phyloP scores from a whole-genome alignment of 768 basidiomycete genomes.

The Trichaptum fuscoviolaceum region DNA sequence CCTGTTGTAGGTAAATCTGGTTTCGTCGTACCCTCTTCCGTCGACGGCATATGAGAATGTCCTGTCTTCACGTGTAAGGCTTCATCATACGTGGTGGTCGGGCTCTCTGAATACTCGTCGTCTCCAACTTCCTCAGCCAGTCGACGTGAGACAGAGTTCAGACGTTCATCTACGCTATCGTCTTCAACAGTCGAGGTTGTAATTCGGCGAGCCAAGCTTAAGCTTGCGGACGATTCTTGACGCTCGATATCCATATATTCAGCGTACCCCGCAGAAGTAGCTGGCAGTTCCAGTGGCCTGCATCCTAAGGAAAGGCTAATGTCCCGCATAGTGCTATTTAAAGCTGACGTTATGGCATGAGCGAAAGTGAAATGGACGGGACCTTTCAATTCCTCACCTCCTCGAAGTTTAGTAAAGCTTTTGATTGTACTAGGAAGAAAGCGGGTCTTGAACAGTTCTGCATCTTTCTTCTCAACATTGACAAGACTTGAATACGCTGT shows the following conservation, averaged over 20 bases:
- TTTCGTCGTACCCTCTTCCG: background rate
- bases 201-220: background rate
- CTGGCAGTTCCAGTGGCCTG: constrained; percentile 8
- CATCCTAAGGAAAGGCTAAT: constrained; percentile 14
- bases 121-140: constrained; percentile 2
- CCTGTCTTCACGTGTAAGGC: background rate
- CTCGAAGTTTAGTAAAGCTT: constrained; percentile 15
- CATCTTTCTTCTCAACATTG: constrained; percentile 16
- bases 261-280: constrained; percentile 12
- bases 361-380: background rate
- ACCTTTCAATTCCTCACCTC: constrained; percentile 8
- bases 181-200: background rate
- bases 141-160: constrained; percentile 1
- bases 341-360: constrained; percentile 3
- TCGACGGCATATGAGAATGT: background rate
- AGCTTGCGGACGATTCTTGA: background rate
- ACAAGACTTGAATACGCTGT: constrained; percentile 18
- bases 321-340: constrained; percentile 17
- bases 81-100: background rate
- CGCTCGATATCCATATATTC: constrained; percentile 16
- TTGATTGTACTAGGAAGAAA: constrained; percentile 17
- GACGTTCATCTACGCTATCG: background rate
- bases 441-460: constrained; percentile 14
- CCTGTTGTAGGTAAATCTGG: background rate
- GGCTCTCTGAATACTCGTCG: background rate